Base-by-base conservation (phyloP, 345 rosid species). In the Rubroshorea leprosula region DNA sequence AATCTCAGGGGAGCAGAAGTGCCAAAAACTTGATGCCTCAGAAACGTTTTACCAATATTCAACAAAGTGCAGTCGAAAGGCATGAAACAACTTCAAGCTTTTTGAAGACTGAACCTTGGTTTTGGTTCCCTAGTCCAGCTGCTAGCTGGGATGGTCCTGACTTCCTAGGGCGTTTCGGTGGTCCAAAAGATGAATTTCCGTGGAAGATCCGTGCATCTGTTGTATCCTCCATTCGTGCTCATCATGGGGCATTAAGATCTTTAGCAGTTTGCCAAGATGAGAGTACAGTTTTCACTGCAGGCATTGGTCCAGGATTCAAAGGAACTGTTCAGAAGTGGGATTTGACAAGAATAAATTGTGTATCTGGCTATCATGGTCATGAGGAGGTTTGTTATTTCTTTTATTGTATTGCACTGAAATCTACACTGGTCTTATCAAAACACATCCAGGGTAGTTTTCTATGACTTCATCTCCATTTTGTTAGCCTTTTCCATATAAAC, bases 281-380 rank as follows among this genome's bases (percentile, higher is more conserved):
- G 68, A 76, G 80, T 76, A 79, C 83, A 27, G 80, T 87, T 72
- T 87, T 83, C 71, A 87, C 96, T 62, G 92, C 97, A 65, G 96
- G 97, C 23, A 76, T 76, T 60, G 89, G 91, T 76, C 84, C 91
- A 60, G 97, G 96, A 59, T 90, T 82, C 71, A 87, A 80, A 75
- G 97, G 97, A 69, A 87, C 86, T 41, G 86, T 90, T 50, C 94
- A 82, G 69, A 90, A 82, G 76, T 90, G 97, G 96, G 97, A 90
- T 58, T 83, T 90, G 58, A 69, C 86, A 38, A 83, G 85, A 82
- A 72, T 87, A 66, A 85, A 76, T 71, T 80, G 91, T 60, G 66
- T 81, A 46, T 87, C 83, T 39, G 85, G 94, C 54, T 90, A 90
- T 80, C 72, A 85, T 82, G 97, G 87, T 57, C 97, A 90, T 70